Conservation (phyloP, 495 filamentous ascomycete species). For the Parmelia sp. region DNA sequence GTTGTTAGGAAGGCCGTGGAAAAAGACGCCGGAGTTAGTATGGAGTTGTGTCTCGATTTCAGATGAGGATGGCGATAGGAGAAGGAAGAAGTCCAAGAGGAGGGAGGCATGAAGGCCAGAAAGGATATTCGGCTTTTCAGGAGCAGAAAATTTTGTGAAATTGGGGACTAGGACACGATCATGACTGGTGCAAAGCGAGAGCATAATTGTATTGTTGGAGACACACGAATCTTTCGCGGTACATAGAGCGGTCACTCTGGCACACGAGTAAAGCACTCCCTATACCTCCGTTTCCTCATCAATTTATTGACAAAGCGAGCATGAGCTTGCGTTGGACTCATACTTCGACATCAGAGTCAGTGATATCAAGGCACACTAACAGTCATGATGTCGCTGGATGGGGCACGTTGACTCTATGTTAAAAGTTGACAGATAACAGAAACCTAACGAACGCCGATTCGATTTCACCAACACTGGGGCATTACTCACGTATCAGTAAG, state of each 20-base stretch:
- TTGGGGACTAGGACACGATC: not conserved
- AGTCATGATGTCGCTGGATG: not conserved
- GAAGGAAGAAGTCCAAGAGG: slow-evolving; percentile 1
- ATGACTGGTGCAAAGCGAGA: not conserved
- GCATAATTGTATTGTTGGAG: too few species aligned
- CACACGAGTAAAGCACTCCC: not conserved
- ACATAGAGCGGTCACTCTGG: not conserved
- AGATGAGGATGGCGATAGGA: slow-evolving; percentile 25
- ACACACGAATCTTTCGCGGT: not conserved
- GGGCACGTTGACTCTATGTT: not conserved
- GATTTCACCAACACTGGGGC: not conserved
- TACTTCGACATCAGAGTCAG: not conserved
- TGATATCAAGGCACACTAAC: not conserved
- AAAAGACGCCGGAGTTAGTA: slow-evolving; percentile 38
- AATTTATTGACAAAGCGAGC: not conserved
- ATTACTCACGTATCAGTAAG: not conserved
- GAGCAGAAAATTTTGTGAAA: not conserved
- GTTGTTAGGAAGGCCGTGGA: slow-evolving; percentile 61
- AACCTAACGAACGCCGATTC: not conserved
- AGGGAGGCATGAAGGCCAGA: slow-evolving; percentile 1
- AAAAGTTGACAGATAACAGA: not conserved
- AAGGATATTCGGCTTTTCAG: not conserved
- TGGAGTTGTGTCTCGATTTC: slow-evolving; percentile 33
- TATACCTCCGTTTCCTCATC: not conserved
- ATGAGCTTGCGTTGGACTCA: not conserved